Conservation (phyloP, 2,329 filamentous ascomycete species). For the Aspergillus neoniger region DNA sequence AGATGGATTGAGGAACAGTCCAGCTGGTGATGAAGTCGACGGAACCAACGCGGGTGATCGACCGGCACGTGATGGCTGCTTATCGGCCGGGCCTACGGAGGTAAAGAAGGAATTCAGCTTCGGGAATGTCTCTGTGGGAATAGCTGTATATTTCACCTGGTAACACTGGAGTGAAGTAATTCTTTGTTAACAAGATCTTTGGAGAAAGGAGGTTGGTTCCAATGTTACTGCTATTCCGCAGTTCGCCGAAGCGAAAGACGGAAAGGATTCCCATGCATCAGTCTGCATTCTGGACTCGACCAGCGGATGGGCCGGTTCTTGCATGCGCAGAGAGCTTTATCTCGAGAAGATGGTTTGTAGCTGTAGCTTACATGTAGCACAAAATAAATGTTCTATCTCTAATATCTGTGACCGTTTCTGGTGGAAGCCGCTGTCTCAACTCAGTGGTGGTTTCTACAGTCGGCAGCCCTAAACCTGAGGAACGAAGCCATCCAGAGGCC, state of each 20-base stretch:
- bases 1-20: slow-evolving; percentile 9
- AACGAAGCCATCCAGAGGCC: too few relatives aligned
- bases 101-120: not conserved
- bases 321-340: too few relatives aligned
- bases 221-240: not conserved
- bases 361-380: too few relatives aligned
- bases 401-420: too few relatives aligned
- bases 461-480: too few relatives aligned
- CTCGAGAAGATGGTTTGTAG: too few relatives aligned
- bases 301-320: not conserved
- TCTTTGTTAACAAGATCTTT: not conserved
- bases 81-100: slow-evolving; percentile 19
- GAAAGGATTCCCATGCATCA: not conserved
- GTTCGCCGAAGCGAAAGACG: not conserved
- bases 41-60: slow-evolving; percentile 29
- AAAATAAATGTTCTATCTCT: too few relatives aligned
- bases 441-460: too few relatives aligned
- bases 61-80: slow-evolving; percentile 35
- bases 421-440: too few relatives aligned
- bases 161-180: not conserved
- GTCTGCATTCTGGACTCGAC: not conserved
- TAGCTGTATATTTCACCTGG: not conserved
- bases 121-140: not conserved
- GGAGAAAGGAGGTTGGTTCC: not conserved
- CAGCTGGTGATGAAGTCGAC: slow-evolving; percentile 19